Percentiles rank a stretch among this genome's conserved stretches.
Evolutionary conservation across 1,139 yeast species (phyloP).

Genomic region (Pichia sp.): DNA sequence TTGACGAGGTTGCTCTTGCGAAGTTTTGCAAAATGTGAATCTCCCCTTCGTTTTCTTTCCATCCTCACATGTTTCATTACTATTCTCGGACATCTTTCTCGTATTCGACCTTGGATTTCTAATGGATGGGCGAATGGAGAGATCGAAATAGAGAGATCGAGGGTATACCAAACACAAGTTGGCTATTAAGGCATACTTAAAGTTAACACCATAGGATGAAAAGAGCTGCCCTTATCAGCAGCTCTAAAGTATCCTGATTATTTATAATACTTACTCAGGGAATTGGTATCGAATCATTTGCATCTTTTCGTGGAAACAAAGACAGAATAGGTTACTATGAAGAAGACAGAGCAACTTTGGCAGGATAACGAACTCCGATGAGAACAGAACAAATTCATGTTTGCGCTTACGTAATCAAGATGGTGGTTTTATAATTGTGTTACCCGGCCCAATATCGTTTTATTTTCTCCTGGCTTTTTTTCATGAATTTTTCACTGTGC

Average conservation of each 20-base stretch:
- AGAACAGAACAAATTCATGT: neutral
- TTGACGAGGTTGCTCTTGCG: neutral
- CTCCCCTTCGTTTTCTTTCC: neutral
- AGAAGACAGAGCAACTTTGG: neutral
- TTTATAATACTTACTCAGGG: too few relatives aligned
- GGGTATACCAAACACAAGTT: too few relatives aligned
- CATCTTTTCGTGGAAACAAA: too few relatives aligned
- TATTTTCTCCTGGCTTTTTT: constrained; percentile 2
- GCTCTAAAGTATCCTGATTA: too few relatives aligned
- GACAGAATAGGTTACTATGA: neutral
- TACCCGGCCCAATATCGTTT: neutral
- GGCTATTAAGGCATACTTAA: too few relatives aligned
- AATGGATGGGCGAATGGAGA: too few relatives aligned
- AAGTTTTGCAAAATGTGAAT: neutral
- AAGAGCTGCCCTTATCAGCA: too few relatives aligned
- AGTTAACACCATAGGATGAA: too few relatives aligned
- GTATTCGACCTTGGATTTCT: too few relatives aligned
- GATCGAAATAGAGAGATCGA: too few relatives aligned
- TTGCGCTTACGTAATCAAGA: neutral
- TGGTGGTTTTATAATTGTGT: neutral
- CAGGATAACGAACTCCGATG: neutral
- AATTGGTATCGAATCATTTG: too few relatives aligned
- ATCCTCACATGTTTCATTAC: neutral
- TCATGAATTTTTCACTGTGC: constrained; percentile 14
- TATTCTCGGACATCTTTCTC: too few relatives aligned